Evolutionary conservation across 148 eudicot species (phyloP).

Genomic region (Vaccinium macrocarpon): DNA sequence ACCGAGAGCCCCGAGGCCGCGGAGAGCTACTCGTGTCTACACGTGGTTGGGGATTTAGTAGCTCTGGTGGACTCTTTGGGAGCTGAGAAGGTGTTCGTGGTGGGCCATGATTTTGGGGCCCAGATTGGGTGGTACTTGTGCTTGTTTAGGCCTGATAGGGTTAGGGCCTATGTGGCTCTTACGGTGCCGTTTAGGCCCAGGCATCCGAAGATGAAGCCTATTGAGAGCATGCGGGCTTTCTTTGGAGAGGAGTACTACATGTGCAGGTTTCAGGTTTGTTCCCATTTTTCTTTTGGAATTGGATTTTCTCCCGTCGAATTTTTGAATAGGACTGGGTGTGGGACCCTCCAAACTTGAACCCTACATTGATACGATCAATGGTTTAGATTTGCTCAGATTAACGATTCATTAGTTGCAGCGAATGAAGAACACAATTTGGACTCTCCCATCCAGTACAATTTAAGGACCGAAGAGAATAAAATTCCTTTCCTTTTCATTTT

Average conservation of each 20-base stretch:
- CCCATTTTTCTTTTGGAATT: neutral
- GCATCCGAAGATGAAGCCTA: slow-evolving; percentile 56
- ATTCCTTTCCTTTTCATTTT: too few species aligned
- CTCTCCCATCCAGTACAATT: too few species aligned
- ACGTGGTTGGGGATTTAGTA: slow-evolving; percentile 63
- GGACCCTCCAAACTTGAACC: too few species aligned
- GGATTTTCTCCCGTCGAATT: too few species aligned
- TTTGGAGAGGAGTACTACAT: slow-evolving; percentile 78
- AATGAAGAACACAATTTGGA: too few species aligned
- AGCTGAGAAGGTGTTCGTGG: slow-evolving; percentile 45
- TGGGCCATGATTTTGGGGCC: slow-evolving; percentile 84
- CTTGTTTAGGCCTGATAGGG: slow-evolving; percentile 68
- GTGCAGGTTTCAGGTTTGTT: slow-evolving; percentile 75
- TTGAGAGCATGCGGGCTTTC: slow-evolving; percentile 37
- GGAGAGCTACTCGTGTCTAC: slow-evolving; percentile 49
- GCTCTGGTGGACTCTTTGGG: slow-evolving; percentile 46
- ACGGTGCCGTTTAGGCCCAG: slow-evolving; percentile 69
- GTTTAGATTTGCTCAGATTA: too few species aligned
- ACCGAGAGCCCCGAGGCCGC: slow-evolving; percentile 39
- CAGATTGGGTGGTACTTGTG: slow-evolving; percentile 67
- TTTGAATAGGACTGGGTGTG: too few species aligned
- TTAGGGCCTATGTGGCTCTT: slow-evolving; percentile 54
- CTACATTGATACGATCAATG: too few species aligned
- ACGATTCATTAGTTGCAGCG: too few species aligned
- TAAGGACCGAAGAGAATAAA: too few species aligned